These are phyloP conservation scores for Dryadomyces quercivorus DNA, from an alignment of 2,329 filamentous ascomycete genomes.

Conservation along the genomic window DNA sequence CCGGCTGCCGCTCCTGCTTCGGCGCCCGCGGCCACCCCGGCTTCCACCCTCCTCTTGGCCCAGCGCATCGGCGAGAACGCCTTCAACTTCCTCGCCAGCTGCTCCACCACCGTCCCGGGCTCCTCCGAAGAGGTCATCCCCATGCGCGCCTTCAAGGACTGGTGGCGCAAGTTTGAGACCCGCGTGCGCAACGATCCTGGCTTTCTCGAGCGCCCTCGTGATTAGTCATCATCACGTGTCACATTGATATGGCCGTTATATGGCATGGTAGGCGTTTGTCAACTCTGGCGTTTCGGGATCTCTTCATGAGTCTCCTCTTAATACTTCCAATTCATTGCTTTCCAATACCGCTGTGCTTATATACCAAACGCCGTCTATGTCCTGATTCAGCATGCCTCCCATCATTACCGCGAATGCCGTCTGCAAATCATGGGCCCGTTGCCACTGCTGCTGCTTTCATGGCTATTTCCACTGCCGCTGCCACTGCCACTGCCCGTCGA, in stretches of 20 bases:
- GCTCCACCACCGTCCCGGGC: slow-evolving; percentile 44
- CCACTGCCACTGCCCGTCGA: background rate
- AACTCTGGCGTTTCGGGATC: too few relatives aligned
- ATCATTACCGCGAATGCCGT: too few relatives aligned
- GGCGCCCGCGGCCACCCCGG: background rate
- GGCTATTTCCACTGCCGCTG: background rate
- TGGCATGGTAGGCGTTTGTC: background rate
- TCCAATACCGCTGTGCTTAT: too few relatives aligned
- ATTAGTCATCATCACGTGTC: background rate
- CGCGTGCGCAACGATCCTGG: slow-evolving; percentile 74
- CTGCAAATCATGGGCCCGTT: too few relatives aligned
- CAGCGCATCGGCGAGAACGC: slow-evolving; percentile 94
- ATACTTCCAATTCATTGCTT: too few relatives aligned
- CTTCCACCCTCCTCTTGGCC: slow-evolving; percentile 61
- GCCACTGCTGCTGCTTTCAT: background rate
- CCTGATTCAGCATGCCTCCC: too few relatives aligned
- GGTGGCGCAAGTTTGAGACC: slow-evolving; percentile 95
- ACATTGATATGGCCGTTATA: too few relatives aligned
- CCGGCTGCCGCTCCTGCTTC: slow-evolving; percentile 8
- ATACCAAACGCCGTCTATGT: too few relatives aligned
- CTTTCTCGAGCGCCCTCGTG: slow-evolving; percentile 59
- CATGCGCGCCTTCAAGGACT: slow-evolving; percentile 89
- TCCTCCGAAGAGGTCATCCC: slow-evolving; percentile 70
- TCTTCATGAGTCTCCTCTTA: too few relatives aligned
- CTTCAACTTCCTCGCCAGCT: slow-evolving; percentile 90